Evolutionary conservation across 176 grass and related monocot genomes (phyloP).

Genomic region (Carex scoparia): DNA sequence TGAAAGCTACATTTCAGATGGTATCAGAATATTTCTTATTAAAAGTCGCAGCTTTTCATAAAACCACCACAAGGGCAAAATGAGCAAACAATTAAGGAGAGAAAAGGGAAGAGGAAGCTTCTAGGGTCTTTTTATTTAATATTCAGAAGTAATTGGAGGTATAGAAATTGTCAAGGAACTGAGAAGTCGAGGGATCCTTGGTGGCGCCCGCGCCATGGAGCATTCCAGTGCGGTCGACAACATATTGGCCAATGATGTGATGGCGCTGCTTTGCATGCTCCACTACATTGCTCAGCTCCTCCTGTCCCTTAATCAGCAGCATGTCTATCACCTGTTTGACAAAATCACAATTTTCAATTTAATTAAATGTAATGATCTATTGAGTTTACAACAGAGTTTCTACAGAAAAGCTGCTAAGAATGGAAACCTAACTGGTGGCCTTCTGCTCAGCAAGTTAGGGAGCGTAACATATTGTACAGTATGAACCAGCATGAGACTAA

Average conservation of each 20-base stretch:
- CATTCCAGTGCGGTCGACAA: constrained; percentile 45
- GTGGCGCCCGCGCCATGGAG: constrained; percentile 39
- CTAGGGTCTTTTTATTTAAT: neutral
- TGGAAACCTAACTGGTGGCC: neutral
- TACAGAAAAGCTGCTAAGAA: neutral
- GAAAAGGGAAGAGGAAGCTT: neutral
- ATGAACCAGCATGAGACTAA: neutral
- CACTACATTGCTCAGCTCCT: constrained; percentile 77
- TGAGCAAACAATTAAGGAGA: neutral
- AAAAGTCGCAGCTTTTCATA: constrained; percentile 17
- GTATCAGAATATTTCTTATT: constrained; percentile 14
- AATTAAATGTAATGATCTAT: neutral
- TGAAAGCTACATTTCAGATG: constrained; percentile 7
- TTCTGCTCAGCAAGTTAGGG: neutral
- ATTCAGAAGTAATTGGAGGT: constrained; percentile 71
- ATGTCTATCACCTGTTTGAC: constrained; percentile 76
- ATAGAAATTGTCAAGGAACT: constrained; percentile 91
- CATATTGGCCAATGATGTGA: constrained; percentile 87
- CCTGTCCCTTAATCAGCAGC: constrained; percentile 80
- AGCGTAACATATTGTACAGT: neutral
- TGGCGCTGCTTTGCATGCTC: constrained; percentile 93
- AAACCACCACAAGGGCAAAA: neutral
- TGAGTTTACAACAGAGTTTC: neutral
- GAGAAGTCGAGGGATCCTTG: constrained; percentile 36
- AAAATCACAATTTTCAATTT: neutral